Percentiles rank a stretch among this genome's conserved stretches.
phyloP scores from a whole-genome alignment of 2,329 filamentous ascomycete genomes.

The Tolypocladium pustulatum region DNA sequence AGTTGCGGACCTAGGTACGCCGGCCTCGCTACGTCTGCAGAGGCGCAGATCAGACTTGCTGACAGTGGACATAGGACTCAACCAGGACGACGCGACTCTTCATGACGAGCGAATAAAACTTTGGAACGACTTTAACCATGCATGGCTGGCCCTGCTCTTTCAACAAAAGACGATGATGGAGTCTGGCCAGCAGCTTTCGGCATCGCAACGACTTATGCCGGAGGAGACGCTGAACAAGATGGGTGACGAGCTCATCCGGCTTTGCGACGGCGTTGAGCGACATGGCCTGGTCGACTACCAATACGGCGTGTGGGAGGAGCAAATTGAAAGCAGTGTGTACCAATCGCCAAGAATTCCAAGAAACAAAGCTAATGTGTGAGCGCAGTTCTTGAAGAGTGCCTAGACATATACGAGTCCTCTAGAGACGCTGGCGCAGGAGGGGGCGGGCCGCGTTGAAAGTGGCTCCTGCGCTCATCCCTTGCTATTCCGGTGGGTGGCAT shows the following conservation, averaged over 20 bases:
- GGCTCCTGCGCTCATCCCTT: background rate
- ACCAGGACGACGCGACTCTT: slow-evolving; percentile 68
- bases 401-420: slow-evolving; percentile 33
- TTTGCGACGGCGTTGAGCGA: slow-evolving; percentile 80
- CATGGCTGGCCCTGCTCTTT: slow-evolving; percentile 77
- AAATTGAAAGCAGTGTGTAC: slow-evolving; percentile 68
- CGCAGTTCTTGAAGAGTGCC: slow-evolving; percentile 26
- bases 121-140: slow-evolving; percentile 91
- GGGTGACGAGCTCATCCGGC: slow-evolving; percentile 68
- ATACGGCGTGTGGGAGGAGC: slow-evolving; percentile 92
- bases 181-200: slow-evolving; percentile 45
- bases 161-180: slow-evolving; percentile 70
- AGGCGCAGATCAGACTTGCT: slow-evolving; percentile 5
- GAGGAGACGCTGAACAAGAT: slow-evolving; percentile 63
- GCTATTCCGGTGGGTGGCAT: background rate
- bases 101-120: slow-evolving; percentile 69
- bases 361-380: background rate
- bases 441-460: slow-evolving; percentile 12
- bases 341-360: no score
- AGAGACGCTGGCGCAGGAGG: slow-evolving; percentile 22
- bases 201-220: slow-evolving; percentile 53
- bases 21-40: background rate
- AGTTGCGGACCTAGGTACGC: slow-evolving; percentile 44
- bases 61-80: slow-evolving; percentile 52
- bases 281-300: slow-evolving; percentile 96